These are phyloP conservation scores for Lentinus brumalis DNA, from an alignment of 768 basidiomycete species.

Conservation along the genomic window DNA sequence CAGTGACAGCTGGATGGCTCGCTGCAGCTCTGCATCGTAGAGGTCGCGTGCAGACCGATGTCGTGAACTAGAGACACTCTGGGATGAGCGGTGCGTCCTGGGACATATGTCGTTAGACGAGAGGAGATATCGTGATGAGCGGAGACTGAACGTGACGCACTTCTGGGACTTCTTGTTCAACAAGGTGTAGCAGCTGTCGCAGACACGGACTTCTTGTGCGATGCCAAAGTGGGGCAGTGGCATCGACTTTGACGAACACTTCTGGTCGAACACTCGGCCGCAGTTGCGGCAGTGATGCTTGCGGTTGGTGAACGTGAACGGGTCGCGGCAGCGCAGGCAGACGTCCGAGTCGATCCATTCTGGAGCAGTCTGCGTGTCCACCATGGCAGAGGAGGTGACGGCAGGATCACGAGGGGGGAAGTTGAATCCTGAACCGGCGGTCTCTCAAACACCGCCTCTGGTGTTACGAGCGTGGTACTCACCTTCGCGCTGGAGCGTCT, in stretches of 20 bases:
- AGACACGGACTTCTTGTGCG: conserved; percentile 88
- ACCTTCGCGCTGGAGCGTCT: conserved; percentile 77
- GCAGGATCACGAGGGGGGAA: conserved; percentile 83
- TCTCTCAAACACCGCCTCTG: background rate
- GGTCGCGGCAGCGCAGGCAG: conserved; percentile 87
- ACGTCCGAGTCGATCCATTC: conserved; percentile 98
- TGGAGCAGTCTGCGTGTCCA: conserved; percentile 88
- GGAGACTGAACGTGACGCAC: conserved; percentile 40
- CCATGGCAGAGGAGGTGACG: conserved; percentile 77
- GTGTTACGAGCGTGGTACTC: conserved; percentile 26
- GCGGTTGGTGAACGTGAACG: conserved; percentile 93
- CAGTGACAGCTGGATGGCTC: conserved; percentile 90
- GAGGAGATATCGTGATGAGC: conserved; percentile 20
- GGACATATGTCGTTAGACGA: conserved; percentile 21
- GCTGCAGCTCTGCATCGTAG: conserved; percentile 86
- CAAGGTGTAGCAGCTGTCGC: conserved; percentile 87
- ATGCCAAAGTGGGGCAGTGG: conserved; percentile 94
- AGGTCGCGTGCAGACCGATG: conserved; percentile 61
- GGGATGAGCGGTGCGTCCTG: conserved; percentile 55
- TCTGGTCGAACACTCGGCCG: conserved; percentile 94
- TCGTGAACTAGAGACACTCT: conserved; percentile 54
- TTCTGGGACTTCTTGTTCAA: conserved; percentile 65
- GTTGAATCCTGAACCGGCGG: conserved; percentile 58
- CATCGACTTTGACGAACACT: conserved; percentile 84
- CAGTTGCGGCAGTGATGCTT: conserved; percentile 99